These are phyloP conservation scores for Carpinus fangiana DNA, from an alignment of 306 rosid genomes.

Conservation along the genomic window DNA sequence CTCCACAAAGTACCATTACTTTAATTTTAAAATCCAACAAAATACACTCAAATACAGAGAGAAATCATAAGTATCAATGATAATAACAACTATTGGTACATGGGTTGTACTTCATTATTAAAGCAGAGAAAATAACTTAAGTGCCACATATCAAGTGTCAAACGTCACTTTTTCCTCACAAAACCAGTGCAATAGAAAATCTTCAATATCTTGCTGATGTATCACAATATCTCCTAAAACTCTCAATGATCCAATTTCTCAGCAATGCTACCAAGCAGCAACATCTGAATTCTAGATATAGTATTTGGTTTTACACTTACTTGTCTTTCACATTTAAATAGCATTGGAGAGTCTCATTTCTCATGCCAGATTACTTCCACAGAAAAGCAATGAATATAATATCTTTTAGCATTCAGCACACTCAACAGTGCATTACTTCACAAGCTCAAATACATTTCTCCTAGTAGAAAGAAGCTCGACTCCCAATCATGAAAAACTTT, in stretches of 20 bases:
- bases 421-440: background rate
- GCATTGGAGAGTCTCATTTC: background rate
- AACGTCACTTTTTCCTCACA: background rate
- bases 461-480: constrained; percentile 1
- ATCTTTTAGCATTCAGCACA: constrained; percentile 7
- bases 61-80: background rate
- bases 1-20: background rate
- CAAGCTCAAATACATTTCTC: background rate
- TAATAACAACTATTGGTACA: background rate
- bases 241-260: background rate
- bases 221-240: background rate
- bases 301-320: background rate
- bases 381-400: background rate
- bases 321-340: background rate
- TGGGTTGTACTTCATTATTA: background rate
- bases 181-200: background rate
- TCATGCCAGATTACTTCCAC: background rate
- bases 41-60: background rate
- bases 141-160: background rate
- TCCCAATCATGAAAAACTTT: constrained; percentile 1
- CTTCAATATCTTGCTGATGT: background rate
- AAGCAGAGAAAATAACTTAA: background rate
- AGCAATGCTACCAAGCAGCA: background rate
- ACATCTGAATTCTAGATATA: background rate
- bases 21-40: background rate